Percentiles rank a stretch among this genome's conserved stretches.
These are phyloP conservation scores for Chaetothyriales sp. DNA, from an alignment of 2,329 filamentous ascomycete genomes.

Conservation along the genomic window DNA sequence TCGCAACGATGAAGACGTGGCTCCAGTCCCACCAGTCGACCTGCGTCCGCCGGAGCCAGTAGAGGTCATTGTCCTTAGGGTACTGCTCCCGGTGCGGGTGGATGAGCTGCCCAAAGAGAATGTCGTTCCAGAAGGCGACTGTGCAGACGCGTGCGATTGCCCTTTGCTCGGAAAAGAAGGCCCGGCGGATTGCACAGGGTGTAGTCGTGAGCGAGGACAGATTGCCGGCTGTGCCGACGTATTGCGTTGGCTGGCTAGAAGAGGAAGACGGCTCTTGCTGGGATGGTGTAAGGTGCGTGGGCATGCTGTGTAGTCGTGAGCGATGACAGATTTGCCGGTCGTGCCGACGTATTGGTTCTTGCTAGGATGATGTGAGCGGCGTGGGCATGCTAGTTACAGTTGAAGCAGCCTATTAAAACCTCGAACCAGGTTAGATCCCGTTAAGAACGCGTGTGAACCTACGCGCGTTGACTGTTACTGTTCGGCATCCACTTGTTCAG, in stretches of 20 bases:
- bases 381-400: no score
- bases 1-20: constrained; percentile 13
- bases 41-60: constrained; percentile 15
- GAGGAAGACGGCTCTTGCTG: no score
- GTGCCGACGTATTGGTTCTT: no score
- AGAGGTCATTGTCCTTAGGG: constrained; percentile 10
- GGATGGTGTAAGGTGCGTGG: no score
- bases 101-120: constrained; percentile 14
- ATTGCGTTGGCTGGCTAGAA: neutral
- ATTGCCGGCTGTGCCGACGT: neutral
- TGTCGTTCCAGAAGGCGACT: constrained; percentile 13
- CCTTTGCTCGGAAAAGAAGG: constrained; percentile 9
- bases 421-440: no score
- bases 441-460: no score
- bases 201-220: neutral
- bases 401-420: no score
- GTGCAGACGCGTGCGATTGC: constrained; percentile 7
- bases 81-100: constrained; percentile 11
- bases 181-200: constrained; percentile 6
- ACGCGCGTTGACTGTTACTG: no score
- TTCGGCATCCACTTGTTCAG: no score
- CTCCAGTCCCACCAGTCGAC: constrained; percentile 14
- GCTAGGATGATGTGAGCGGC: no score
- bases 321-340: neutral
- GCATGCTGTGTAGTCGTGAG: neutral